Evolutionary conservation across 345 rosid species (phyloP).

Genomic region (Heritiera littoralis): DNA sequence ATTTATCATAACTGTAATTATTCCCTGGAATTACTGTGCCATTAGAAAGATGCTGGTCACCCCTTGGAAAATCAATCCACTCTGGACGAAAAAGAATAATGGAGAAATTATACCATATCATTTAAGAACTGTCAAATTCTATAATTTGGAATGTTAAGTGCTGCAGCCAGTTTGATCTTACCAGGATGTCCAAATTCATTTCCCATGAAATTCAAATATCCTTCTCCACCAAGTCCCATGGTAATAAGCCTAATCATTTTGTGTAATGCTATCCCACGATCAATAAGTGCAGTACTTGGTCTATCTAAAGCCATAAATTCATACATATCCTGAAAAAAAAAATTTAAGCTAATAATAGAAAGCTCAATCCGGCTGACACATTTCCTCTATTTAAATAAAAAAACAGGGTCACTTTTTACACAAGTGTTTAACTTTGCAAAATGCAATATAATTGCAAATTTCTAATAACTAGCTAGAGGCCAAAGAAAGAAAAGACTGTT

Average conservation of each 20-base stretch:
- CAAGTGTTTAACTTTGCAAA: too few relatives aligned
- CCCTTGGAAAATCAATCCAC: conserved; percentile 98
- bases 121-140: too few relatives aligned
- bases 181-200: conserved; percentile 99
- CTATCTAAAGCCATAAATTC: conserved; percentile 90
- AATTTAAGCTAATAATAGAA: conserved; percentile 10
- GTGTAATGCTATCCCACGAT: conserved; percentile 96
- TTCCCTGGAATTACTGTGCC: conserved; percentile 76
- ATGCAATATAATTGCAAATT: too few relatives aligned
- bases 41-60: conserved; percentile 69
- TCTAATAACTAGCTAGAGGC: too few relatives aligned
- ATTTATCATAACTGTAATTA: conserved; percentile 78
- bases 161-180: conserved; percentile 30
- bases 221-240: conserved; percentile 97
- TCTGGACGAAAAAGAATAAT: conserved; percentile 45
- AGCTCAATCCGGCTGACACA: background rate
- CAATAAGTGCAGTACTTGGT: conserved; percentile 75
- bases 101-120: conserved; percentile 11
- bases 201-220: conserved; percentile 97
- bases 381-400: too few relatives aligned
- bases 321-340: conserved; percentile 79
- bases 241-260: conserved; percentile 96
- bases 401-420: too few relatives aligned
- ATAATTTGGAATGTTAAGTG: background rate
- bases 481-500: too few relatives aligned